These are phyloP conservation scores for Austroboletus olivaceoglutinosus DNA, from an alignment of 1,284 basidiomycete species.

Conservation along the genomic window DNA sequence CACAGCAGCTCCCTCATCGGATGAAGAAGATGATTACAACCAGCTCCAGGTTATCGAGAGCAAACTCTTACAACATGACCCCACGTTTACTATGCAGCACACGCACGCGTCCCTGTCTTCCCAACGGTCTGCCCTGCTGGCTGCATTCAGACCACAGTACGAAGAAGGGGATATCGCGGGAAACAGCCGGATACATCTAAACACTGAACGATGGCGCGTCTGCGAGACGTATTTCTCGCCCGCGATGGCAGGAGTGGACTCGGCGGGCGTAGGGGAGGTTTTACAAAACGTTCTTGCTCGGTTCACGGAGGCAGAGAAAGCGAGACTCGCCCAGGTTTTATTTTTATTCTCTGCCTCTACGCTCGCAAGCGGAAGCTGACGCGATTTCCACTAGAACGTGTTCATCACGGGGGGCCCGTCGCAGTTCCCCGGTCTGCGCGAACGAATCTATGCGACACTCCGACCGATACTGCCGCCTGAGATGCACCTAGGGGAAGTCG, in stretches of 20 bases:
- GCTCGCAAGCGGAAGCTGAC: background rate
- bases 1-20: conserved; percentile 83
- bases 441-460: conserved; percentile 68
- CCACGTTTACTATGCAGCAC: conserved; percentile 76
- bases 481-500: conserved; percentile 60
- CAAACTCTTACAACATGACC: conserved; percentile 82
- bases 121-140: conserved; percentile 79
- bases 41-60: conserved; percentile 76
- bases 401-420: conserved; percentile 87
- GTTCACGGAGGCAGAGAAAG: conserved; percentile 69
- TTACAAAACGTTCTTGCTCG: conserved; percentile 83
- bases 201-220: conserved; percentile 90
- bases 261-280: conserved; percentile 90
- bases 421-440: conserved; percentile 67
- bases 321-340: conserved; percentile 55
- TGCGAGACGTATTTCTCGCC: conserved; percentile 96
- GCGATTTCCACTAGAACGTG: conserved; percentile 63
- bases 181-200: conserved; percentile 81
- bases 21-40: conserved; percentile 89
- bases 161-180: conserved; percentile 68
- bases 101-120: conserved; percentile 80
- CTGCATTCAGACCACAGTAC: conserved; percentile 77
- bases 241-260: conserved; percentile 90
- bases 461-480: conserved; percentile 82
- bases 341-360: conserved; percentile 17